Evolutionary conservation across 768 basidiomycete genomes (phyloP).

Genomic region (Lentinula raphanica): DNA sequence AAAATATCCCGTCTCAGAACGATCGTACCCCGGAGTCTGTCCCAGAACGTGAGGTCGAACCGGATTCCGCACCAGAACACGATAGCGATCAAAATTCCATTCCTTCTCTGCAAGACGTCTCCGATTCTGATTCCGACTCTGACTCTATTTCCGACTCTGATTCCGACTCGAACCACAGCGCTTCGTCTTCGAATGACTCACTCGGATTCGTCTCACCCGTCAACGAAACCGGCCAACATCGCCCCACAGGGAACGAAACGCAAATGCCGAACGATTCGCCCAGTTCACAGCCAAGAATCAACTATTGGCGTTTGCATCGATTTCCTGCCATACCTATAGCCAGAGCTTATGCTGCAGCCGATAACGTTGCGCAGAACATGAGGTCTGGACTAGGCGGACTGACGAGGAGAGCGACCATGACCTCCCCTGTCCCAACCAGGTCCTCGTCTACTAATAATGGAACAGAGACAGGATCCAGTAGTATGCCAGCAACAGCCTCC

Average conservation of each 20-base stretch:
- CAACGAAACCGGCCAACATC: constrained; percentile 22
- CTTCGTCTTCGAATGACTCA: constrained; percentile 13
- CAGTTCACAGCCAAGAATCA: constrained; percentile 35
- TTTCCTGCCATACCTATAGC: constrained; percentile 64
- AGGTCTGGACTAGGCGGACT: constrained; percentile 7
- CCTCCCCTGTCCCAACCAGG: neutral
- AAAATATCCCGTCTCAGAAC: too few relatives aligned
- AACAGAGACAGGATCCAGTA: neutral
- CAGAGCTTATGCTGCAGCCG: constrained; percentile 12
- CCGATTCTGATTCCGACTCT: constrained; percentile 34
- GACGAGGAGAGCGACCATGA: constrained; percentile 11
- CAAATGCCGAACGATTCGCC: neutral
- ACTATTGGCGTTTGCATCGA: constrained; percentile 83
- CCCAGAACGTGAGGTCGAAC: too few relatives aligned
- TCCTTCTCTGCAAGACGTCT: constrained; percentile 27
- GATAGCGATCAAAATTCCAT: constrained; percentile 14
- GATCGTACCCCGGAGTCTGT: neutral
- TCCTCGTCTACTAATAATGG: neutral
- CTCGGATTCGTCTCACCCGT: constrained; percentile 20
- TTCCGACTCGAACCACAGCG: constrained; percentile 18
- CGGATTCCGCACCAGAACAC: neutral
- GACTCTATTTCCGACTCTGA: constrained; percentile 15
- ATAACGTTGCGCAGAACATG: constrained; percentile 7
- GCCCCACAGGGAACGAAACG: neutral
- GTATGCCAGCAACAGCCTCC: neutral